Conservation (phyloP, 345 rosid genomes). For the Linum trigynum region DNA sequence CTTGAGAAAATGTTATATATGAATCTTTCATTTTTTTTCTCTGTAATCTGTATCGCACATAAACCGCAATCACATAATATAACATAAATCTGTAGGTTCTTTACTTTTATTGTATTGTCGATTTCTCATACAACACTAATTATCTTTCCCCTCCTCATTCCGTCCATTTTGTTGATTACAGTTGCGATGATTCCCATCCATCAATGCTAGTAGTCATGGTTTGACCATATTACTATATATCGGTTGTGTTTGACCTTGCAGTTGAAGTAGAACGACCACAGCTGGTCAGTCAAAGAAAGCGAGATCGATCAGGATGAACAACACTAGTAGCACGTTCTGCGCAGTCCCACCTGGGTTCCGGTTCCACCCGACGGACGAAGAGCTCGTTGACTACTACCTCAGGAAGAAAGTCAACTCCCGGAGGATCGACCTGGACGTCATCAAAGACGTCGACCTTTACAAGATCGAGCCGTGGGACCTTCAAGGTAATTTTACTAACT, state of each 20-base stretch:
- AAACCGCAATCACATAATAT: too few species aligned
- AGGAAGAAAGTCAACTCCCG: constrained; percentile 22
- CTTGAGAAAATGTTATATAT: too few species aligned
- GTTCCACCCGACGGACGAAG: constrained; percentile 34
- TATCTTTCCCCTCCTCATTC: too few species aligned
- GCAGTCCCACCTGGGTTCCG: constrained; percentile 33
- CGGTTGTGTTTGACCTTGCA: constrained; percentile 13
- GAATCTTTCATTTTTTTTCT: too few species aligned
- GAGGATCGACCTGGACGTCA: constrained; percentile 30
- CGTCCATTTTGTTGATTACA: too few species aligned
- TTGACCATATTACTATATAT: neutral
- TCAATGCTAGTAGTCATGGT: neutral
- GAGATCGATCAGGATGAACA: constrained; percentile 1
- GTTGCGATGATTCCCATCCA: too few species aligned
- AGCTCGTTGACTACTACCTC: constrained; percentile 30
- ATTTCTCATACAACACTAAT: too few species aligned
- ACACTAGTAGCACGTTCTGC: constrained; percentile 9
- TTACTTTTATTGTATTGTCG: too few species aligned
- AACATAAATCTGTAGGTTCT: too few species aligned
- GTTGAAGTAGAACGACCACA: constrained; percentile 6
- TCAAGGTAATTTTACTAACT: constrained; percentile 18
- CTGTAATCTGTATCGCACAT: too few species aligned
- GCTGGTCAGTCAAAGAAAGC: too few species aligned
- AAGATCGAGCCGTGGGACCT: constrained; percentile 35
- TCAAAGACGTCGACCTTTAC: constrained; percentile 30